Evolutionary conservation across 371 early-diverging fungal species (phyloP), one percentile per base, ranked within the genome.

Genomic region (Mortierella polycephala): DNA sequence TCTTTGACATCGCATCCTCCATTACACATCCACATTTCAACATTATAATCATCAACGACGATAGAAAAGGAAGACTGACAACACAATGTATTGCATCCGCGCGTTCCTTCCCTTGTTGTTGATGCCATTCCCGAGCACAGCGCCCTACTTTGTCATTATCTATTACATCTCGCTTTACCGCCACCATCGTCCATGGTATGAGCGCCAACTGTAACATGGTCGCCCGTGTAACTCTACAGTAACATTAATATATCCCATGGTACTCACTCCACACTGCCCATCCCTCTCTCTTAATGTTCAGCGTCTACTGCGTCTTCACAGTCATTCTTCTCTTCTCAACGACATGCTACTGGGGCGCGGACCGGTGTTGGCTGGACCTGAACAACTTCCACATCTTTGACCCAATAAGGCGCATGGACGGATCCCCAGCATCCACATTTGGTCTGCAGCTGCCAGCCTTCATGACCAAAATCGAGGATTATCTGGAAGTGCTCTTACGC

Each of bases 291-390:
- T 30, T 37, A 44, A 30, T 62, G 46, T 6, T 30, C 52, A 90
- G 90, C 61, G 85, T 88, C 23, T 89, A 88, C 61, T 90, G 91
- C 66, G 60, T 77, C 52, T 71, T 71, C 57, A 68, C 77, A 13
- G 86, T 89, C n/a, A 74, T 89, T 62, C 71, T 90, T 21, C 67
- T 90, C 30, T 88, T 90, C 60, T 85, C 86, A 5, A 87, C 89
- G 2, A 90, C 91, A 2, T 90, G 91, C 64, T 90, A 89, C 69
- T 90, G 91, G 91, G 91, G 91, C 45, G 85, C 87, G 56, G 91
- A 86, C 46, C 85, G 89, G 62, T 90, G 91, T 69, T 90, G 91
- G 91, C 65, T 90, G 37, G 88, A 88, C 71, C 70, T 86, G 39
- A 89, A 88, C 44, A 39, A 74, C 30, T 68, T 72, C 21, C 64